Evolutionary conservation across 2,329 filamentous ascomycete genomes (phyloP).

Genomic region (Xylariaceae sp.): DNA sequence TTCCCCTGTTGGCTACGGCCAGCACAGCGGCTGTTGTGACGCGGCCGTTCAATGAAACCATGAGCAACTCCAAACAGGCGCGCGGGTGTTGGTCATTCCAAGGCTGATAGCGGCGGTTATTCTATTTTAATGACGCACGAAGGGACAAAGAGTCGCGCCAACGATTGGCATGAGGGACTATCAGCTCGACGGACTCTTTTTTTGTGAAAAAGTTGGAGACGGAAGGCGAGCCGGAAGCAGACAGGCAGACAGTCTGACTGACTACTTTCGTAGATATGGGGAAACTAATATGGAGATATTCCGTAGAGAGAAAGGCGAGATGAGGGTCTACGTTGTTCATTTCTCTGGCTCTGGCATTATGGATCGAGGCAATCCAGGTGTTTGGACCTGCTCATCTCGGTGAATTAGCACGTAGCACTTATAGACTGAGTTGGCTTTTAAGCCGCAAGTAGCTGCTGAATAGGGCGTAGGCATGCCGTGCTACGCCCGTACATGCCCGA

Average conservation of each 20-base stretch:
- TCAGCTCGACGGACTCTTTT: neutral
- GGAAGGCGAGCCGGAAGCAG: neutral
- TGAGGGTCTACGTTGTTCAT: neutral
- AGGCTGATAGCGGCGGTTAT: conserved; percentile 4
- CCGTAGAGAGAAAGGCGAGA: neutral
- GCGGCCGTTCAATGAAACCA: conserved; percentile 16
- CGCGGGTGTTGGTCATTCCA: conserved; percentile 20
- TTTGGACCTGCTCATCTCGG: neutral
- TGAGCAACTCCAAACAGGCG: conserved; percentile 21
- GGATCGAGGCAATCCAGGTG: neutral
- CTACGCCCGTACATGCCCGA: neutral
- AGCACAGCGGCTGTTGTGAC: conserved; percentile 16
- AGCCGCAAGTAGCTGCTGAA: neutral
- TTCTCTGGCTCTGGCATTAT: neutral
- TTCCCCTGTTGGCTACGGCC: conserved; percentile 21
- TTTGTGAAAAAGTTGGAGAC: neutral
- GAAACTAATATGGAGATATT: too few species aligned
- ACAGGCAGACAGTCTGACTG: neutral
- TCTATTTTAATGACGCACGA: neutral
- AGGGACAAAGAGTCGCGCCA: neutral
- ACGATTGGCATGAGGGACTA: neutral
- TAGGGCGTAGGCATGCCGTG: neutral
- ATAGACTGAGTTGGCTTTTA: neutral
- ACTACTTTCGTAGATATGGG: too few species aligned
- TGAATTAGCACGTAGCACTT: neutral